Evolutionary conservation across 495 filamentous ascomycete genomes (phyloP).

Genomic region (Bathelium albidoporum): DNA sequence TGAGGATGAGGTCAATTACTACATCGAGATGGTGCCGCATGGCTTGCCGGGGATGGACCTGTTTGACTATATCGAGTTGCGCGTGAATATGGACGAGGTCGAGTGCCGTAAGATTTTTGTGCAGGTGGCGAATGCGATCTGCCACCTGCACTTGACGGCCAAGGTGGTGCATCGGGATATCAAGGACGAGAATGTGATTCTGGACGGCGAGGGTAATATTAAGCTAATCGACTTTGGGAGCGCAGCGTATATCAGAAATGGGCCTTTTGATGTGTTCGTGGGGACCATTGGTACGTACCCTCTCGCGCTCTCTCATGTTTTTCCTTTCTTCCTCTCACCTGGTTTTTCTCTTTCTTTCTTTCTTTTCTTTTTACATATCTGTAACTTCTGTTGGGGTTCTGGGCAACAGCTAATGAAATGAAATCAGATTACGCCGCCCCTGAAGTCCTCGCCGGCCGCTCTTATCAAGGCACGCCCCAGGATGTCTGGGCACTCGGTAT

Average conservation of each 20-base stretch:
- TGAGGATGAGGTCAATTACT: slow-evolving; percentile 95
- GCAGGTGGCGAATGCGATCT: slow-evolving; percentile 79
- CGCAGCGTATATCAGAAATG: slow-evolving; percentile 94
- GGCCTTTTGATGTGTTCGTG: slow-evolving; percentile 98
- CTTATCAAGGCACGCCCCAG: slow-evolving; percentile 93
- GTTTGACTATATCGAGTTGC: slow-evolving; percentile 96
- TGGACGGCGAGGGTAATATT: slow-evolving; percentile 91
- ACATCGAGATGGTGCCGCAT: slow-evolving; percentile 97
- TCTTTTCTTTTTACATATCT: too few relatives aligned
- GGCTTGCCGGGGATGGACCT: slow-evolving; percentile 97
- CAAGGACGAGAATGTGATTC: slow-evolving; percentile 95
- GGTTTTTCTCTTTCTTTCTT: not conserved
- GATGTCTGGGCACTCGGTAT: slow-evolving; percentile 99
- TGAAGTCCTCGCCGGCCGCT: slow-evolving; percentile 86
- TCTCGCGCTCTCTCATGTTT: slow-evolving; percentile 5
- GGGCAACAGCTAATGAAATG: not conserved
- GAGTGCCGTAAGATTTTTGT: slow-evolving; percentile 93
- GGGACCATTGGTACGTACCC: slow-evolving; percentile 80
- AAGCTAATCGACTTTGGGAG: slow-evolving; percentile 98
- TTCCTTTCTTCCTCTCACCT: too few relatives aligned
- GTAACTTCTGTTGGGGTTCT: too few relatives aligned
- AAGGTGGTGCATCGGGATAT: slow-evolving; percentile 94
- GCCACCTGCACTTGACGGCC: slow-evolving; percentile 85
- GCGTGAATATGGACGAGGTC: slow-evolving; percentile 89
- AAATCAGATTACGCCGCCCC: slow-evolving; percentile 86